phyloP scores from a whole-genome alignment of 169 alveolate genomes.

The Plasmodium ovale region DNA sequence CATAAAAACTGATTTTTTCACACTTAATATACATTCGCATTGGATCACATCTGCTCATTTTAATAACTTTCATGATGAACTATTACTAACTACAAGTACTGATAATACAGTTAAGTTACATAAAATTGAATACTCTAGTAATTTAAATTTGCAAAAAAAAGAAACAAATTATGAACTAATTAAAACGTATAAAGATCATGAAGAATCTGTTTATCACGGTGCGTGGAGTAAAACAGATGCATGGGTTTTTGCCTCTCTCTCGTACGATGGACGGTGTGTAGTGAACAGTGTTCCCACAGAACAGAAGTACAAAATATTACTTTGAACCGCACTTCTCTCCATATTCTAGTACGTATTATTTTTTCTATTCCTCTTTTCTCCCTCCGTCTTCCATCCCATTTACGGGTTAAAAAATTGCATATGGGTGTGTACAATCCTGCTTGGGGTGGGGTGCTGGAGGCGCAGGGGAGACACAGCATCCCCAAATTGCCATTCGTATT shows the following conservation, averaged over 20 bases:
- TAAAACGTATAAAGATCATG: slow-evolving; percentile 81
- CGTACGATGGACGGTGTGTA: slow-evolving; percentile 88
- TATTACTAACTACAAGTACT: slow-evolving; percentile 91
- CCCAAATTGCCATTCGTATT: too few relatives aligned
- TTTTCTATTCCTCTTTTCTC: too few relatives aligned
- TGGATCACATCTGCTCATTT: slow-evolving; percentile 89
- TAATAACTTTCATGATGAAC: slow-evolving; percentile 93
- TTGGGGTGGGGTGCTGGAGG: too few relatives aligned
- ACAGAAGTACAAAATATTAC: slow-evolving; percentile 88
- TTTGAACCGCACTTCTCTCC: slow-evolving; percentile 38
- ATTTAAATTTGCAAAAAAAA: slow-evolving; percentile 75
- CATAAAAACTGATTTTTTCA: slow-evolving; percentile 78
- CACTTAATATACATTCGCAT: slow-evolving; percentile 89
- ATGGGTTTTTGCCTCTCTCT: slow-evolving; percentile 91
- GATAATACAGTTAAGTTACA: slow-evolving; percentile 86
- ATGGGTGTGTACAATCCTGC: too few relatives aligned
- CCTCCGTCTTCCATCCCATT: too few relatives aligned
- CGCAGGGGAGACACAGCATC: too few relatives aligned
- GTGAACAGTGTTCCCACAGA: slow-evolving; percentile 88
- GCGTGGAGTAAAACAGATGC: slow-evolving; percentile 91
- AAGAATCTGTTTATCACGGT: slow-evolving; percentile 88
- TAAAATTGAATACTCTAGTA: slow-evolving; percentile 68
- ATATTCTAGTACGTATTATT: background rate
- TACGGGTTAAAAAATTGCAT: too few relatives aligned
- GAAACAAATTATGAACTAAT: slow-evolving; percentile 67